Evolutionary conservation across 148 eudicot genomes (phyloP).

Genomic region (Polygonum aviculare): DNA sequence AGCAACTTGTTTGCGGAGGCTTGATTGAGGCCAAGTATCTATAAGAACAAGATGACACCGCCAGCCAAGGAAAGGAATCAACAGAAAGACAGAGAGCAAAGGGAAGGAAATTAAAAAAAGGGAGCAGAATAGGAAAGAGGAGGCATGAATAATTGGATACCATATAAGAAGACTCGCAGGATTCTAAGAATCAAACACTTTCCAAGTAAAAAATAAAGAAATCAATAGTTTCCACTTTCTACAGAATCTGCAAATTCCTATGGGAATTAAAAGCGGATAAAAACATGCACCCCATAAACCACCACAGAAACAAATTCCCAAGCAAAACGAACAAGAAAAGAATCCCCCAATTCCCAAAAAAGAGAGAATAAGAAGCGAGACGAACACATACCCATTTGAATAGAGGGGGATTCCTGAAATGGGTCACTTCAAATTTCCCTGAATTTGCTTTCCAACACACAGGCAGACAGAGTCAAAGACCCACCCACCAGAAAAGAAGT

Average conservation of each 20-base stretch:
- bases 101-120: not conserved
- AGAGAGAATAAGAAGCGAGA: not conserved
- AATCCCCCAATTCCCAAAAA: not conserved
- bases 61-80: not conserved
- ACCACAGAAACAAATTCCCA: not conserved
- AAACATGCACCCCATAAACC: not conserved
- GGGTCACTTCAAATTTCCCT: slow-evolving; percentile 17
- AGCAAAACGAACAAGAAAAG: not conserved
- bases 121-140: not conserved
- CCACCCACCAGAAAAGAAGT: not conserved
- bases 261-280: not conserved
- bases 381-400: slow-evolving; percentile 27
- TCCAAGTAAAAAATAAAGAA: not conserved
- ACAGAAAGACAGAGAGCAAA: not conserved
- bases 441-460: not conserved
- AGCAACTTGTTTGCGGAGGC: slow-evolving; percentile 7
- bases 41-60: not conserved
- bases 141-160: not conserved
- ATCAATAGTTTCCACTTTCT: slow-evolving; percentile 1
- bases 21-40: slow-evolving; percentile 9
- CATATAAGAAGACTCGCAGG: not conserved
- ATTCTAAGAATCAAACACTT: not conserved
- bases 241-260: not conserved
- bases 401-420: slow-evolving; percentile 15
- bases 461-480: not conserved